A percentile compares a stretch with the other conserved stretches of the same genome.
These are phyloP conservation scores for Brasenia schreberi DNA, from an alignment of 164 flowering plant genomes.

Conservation along the genomic window DNA sequence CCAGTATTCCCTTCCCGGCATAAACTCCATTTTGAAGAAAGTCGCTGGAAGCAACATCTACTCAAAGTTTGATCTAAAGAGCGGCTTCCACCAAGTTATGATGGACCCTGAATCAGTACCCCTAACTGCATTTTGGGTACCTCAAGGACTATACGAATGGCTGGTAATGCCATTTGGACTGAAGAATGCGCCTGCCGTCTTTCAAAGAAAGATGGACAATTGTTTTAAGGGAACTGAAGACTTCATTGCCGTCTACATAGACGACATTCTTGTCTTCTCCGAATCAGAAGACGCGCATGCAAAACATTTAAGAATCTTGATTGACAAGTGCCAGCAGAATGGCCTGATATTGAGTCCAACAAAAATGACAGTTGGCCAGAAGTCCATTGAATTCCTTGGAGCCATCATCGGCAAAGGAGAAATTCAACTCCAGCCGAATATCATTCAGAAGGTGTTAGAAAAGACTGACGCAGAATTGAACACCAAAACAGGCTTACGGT, in stretches of 20 bases:
- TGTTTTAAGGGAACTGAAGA: no score
- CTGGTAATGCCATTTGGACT: no score
- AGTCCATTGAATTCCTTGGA: constrained; percentile 1
- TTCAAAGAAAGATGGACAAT: no score
- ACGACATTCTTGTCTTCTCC: constrained; percentile 7
- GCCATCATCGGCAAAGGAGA: constrained; percentile 1
- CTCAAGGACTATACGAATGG: no score
- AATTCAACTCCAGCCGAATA: constrained; percentile 3
- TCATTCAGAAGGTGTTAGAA: neutral
- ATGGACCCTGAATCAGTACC: constrained; percentile 2
- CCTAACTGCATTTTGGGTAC: constrained; percentile 7
- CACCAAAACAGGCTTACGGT: neutral
- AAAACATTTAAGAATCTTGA: constrained; percentile 1
- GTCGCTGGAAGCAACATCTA: neutral
- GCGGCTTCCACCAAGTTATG: neutral
- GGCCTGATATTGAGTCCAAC: constrained; percentile 7
- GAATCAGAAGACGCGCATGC: neutral
- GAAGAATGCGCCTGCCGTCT: no score
- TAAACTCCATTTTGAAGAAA: neutral
- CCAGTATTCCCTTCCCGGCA: constrained; percentile 2
- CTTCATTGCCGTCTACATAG: no score
- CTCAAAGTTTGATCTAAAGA: constrained; percentile 3
- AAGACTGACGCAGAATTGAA: neutral
- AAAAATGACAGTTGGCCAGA: constrained; percentile 3
- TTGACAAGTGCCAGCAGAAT: constrained; percentile 1